Evolutionary conservation across 495 filamentous ascomycete genomes (phyloP), one percentile per base, ranked within the genome.

Genomic region (Lepidopterella palustris): DNA sequence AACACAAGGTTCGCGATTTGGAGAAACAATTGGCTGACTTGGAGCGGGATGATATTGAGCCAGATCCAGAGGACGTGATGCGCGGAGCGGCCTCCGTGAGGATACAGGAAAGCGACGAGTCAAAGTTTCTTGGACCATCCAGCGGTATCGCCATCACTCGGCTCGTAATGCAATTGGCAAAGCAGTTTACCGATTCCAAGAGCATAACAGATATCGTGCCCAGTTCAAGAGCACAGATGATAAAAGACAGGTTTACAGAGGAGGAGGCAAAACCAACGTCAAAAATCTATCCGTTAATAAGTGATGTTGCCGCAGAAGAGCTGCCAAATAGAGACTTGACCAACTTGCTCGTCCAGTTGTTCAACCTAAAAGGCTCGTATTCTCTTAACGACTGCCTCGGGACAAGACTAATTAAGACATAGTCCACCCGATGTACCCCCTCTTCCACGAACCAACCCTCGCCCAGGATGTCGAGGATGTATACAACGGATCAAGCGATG

Each of bases 101-200:
- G 20, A 83, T 96, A 49, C 81, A 84, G 57, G 86, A 90, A 60
- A 84, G 85, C 47, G 88, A 93, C 64, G 90, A 93, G 70, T 82
- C 90, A 10, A 85, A 91, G 58, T 97, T 91, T 66, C 78, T 97
- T 11, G 92, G 92, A 0, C 85, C 92, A 10, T 92, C 90, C 10
- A 97, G 92, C 70, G 92, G 92, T 59, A 92, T 95, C 69, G 89
- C 89, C 61, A 92, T 97, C 74, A 92, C 91, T 18, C 83, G 92
- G 31, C 75, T 97, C 65, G 87, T 97, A 26, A 95, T 97, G 84
- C 90, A 96, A 69, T 83, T 95, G 66, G 92, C 92, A 47, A 97
- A 92, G 68, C 85, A 87, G 59, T 90, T 88, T 61, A 91, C 87
- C 28, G 85, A 89, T 58, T 83, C 87, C 2, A 88, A 87, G 70